phyloP scores from a whole-genome alignment of 2,329 filamentous ascomycete species.

The Aspergillus cejpii region DNA sequence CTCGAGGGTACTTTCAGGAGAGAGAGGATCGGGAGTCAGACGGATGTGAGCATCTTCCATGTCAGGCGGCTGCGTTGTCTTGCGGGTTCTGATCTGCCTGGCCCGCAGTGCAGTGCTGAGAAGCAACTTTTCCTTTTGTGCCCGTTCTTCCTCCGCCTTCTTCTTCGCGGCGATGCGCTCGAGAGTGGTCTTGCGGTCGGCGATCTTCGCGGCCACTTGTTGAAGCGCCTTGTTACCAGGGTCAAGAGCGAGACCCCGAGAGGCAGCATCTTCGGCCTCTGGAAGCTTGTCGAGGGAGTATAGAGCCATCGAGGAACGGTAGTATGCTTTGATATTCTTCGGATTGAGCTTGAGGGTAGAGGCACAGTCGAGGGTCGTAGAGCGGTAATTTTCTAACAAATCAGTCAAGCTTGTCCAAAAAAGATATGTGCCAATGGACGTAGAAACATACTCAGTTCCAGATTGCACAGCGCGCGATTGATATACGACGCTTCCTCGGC shows the following conservation, averaged over 20 bases:
- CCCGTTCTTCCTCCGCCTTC: conserved; percentile 41
- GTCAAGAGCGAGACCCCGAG: conserved; percentile 67
- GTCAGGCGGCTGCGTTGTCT: conserved; percentile 67
- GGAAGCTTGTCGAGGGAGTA: conserved; percentile 68
- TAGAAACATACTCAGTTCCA: conserved; percentile 60
- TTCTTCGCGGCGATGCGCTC: conserved; percentile 53
- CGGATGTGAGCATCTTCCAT: conserved; percentile 74
- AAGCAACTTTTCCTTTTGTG: conserved; percentile 52
- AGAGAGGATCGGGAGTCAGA: conserved; percentile 65
- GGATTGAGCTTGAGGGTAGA: conserved; percentile 71
- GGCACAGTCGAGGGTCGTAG: conserved; percentile 77
- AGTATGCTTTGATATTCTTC: conserved; percentile 81
- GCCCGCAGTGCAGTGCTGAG: conserved; percentile 61
- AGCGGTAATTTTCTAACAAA: conserved; percentile 68
- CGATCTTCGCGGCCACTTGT: conserved; percentile 57
- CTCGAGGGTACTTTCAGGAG: conserved; percentile 62
- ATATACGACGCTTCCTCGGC: conserved; percentile 71
- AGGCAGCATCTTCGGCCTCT: conserved; percentile 75
- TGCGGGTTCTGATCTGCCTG: conserved; percentile 61
- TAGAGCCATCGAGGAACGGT: conserved; percentile 72
- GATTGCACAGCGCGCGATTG: conserved; percentile 84
- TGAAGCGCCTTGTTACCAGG: conserved; percentile 60
- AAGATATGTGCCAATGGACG: background rate
- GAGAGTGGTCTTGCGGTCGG: conserved; percentile 51
- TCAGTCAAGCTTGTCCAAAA: conserved; percentile 5